phyloP scores from a whole-genome alignment of 345 rosid genomes.

The Eucalyptus shirleyi region DNA sequence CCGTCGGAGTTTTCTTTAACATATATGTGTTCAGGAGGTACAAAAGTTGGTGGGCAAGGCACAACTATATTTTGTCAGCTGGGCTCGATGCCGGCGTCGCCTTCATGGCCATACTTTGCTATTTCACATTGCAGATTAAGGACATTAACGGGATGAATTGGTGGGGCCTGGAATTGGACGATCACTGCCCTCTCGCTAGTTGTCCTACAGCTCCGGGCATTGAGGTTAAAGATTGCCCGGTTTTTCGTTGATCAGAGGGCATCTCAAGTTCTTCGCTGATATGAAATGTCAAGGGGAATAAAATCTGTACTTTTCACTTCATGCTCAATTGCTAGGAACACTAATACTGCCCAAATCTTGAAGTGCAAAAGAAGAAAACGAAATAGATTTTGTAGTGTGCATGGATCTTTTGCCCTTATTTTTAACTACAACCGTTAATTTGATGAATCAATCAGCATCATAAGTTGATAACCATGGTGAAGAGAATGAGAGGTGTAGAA shows the following conservation, averaged over 20 bases:
- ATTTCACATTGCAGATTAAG: constrained; percentile 15
- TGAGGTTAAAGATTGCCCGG: constrained; percentile 22
- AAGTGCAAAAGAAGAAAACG: not conserved
- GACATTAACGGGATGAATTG: constrained; percentile 20
- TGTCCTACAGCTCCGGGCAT: constrained; percentile 37
- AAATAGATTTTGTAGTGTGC: not conserved
- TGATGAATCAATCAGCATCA: not conserved
- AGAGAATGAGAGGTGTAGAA: not conserved
- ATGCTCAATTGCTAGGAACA: not conserved
- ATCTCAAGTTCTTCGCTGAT: not conserved
- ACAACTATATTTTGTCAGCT: constrained; percentile 31
- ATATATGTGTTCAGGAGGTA: constrained; percentile 6
- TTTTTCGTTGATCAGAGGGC: not conserved
- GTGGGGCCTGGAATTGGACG: constrained; percentile 35
- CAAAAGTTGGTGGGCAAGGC: constrained; percentile 47
- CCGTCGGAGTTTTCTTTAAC: constrained; percentile 23
- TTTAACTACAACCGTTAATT: not conserved
- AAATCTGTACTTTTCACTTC: not conserved
- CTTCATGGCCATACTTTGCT: constrained; percentile 27
- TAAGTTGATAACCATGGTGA: not conserved
- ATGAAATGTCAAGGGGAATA: not conserved
- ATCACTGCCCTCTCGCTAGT: constrained; percentile 33
- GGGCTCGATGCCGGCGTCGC: constrained; percentile 48
- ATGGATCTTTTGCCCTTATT: not conserved
- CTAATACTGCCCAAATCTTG: not conserved